Evolutionary conservation across 306 rosid species (phyloP).

Genomic region (Clitoria ternatea): DNA sequence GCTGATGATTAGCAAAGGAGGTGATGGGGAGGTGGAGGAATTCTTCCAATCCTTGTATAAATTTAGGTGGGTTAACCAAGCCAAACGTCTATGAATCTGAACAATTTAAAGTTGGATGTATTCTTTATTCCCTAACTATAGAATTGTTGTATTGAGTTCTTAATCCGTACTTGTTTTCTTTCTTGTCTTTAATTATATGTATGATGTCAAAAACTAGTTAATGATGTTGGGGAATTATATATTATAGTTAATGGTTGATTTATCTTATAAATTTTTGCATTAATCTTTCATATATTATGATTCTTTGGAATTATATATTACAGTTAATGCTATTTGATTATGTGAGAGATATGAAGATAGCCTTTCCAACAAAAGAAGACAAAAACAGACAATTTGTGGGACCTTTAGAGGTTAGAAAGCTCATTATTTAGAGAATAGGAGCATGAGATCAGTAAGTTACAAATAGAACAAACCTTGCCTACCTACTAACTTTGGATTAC

Average conservation of each 20-base stretch:
- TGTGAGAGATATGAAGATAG: conserved; percentile 46
- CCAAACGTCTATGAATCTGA: neutral
- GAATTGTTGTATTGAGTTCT: too few relatives aligned
- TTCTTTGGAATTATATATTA: too few relatives aligned
- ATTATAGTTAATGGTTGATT: too few relatives aligned
- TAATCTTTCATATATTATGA: too few relatives aligned
- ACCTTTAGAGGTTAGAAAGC: conserved; percentile 43
- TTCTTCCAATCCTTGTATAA: conserved; percentile 1
- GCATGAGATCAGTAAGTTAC: conserved; percentile 31
- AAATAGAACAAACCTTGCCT: conserved; percentile 20
- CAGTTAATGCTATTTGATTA: conserved; percentile 55
- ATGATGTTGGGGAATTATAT: too few relatives aligned
- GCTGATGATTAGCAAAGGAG: neutral
- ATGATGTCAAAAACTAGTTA: too few relatives aligned
- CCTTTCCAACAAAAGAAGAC: conserved; percentile 31
- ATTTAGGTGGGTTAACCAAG: neutral
- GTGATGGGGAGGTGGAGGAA: neutral
- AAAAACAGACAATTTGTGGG: conserved; percentile 31
- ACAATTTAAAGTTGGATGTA: too few relatives aligned
- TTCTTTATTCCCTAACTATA: too few relatives aligned
- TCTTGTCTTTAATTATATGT: too few relatives aligned
- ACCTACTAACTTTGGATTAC: conserved; percentile 35
- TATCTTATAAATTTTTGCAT: too few relatives aligned
- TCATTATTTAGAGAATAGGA: conserved; percentile 34
- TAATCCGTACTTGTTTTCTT: too few relatives aligned